Evolutionary conservation across 192 early-diverging fungal genomes (phyloP), one percentile per base, ranked within the genome.

Genomic region (Coemansia sp.): DNA sequence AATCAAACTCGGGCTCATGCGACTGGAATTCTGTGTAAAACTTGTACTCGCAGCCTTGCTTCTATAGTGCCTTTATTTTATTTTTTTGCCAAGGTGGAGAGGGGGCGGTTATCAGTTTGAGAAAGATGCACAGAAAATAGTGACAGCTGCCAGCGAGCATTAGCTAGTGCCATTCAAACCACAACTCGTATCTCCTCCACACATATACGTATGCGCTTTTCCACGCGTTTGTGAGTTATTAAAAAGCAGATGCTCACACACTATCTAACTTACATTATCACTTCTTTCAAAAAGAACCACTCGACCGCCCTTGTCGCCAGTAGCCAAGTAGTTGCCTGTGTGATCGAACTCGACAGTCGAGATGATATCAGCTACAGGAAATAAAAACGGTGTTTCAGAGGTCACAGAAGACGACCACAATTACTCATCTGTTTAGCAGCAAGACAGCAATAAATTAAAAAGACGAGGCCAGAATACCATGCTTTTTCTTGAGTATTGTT

Each of bases 21-120:
- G 96, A 99, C 81, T 99, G 96, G 73, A 99, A 99, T 80, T 99
- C 96, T 55, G 96, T 97, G 67, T 94, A 94, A 74, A 99, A 99
- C 79, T 96, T 96, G 87, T 97, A 99, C 81, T 99, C 96, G 83
- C 95, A 97, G n/a, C 92, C 89, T 81, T 95, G 93, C 86, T 99
- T 99, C 95, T 98, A 83, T 28, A 71, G 3, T 42, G 23, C 7
- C 16, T 8, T n/a, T n/a, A n/a, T n/a, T n/a, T n/a, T n/a, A n/a
- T n/a, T n/a, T n/a, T n/a, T n/a, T n/a, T n/a, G n/a, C n/a, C n/a
- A n/a, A n/a, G n/a, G n/a, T n/a, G n/a, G n/a, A n/a, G n/a, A n/a
- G n/a, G n/a, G n/a, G n/a, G n/a, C n/a, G n/a, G n/a, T n/a, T n/a
- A n/a, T n/a, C n/a, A n/a, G 21, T 7, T 25, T 4, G 21, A 4